Evolutionary conservation across 176 grass and related monocot genomes (phyloP).

Genomic region (Oryza brachyantha): DNA sequence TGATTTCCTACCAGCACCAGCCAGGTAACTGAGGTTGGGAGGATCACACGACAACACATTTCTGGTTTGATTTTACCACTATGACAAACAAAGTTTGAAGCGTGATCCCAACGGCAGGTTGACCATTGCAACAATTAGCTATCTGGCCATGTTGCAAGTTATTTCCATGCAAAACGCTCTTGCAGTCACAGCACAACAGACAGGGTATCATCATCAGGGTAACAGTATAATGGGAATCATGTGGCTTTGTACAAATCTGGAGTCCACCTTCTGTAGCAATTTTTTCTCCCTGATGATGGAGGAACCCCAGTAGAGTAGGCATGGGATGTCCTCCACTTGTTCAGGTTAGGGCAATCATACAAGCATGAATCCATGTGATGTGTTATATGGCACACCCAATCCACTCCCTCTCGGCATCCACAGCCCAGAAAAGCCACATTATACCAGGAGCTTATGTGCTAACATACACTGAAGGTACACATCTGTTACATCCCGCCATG

Average conservation of each 20-base stretch:
- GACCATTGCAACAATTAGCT: neutral
- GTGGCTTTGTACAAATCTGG: slow-evolving; percentile 41
- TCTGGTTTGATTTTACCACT: neutral
- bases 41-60: neutral
- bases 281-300: neutral
- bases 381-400: slow-evolving; percentile 31
- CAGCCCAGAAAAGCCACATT: slow-evolving; percentile 9
- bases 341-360: slow-evolving; percentile 39
- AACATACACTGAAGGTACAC: slow-evolving; percentile 42
- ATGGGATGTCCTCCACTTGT: slow-evolving; percentile 26
- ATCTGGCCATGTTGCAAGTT: neutral
- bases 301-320: slow-evolving; percentile 1
- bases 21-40: neutral
- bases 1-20: too few species aligned
- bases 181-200: neutral
- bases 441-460: slow-evolving; percentile 38
- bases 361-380: slow-evolving; percentile 29
- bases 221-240: slow-evolving; percentile 17
- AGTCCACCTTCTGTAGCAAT: slow-evolving; percentile 12
- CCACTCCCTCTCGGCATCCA: slow-evolving; percentile 26
- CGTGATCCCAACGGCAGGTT: neutral
- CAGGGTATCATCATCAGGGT: neutral
- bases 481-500: slow-evolving; percentile 32
- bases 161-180: neutral
- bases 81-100: neutral